Percentiles rank a stretch among this genome's conserved stretches.
phyloP scores from a whole-genome alignment of 257 asterid genomes.

The Nicotiana sylvestris region DNA sequence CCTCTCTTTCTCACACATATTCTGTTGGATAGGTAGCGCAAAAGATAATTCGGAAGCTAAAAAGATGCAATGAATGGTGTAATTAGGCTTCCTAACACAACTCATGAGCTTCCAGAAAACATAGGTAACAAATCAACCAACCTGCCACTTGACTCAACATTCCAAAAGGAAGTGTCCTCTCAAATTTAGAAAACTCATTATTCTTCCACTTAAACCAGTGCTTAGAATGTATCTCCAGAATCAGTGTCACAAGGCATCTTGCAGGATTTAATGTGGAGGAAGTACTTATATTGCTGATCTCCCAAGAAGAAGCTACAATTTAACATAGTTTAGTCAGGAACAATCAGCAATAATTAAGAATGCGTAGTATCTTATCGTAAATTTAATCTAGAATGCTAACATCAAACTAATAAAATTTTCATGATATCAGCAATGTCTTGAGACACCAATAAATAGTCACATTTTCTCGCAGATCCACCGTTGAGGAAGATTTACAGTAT shows the following conservation, averaged over 20 bases:
- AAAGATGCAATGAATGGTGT: background rate
- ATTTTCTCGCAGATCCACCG: background rate
- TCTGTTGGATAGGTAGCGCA: background rate
- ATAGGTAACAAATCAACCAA: constrained; percentile 25
- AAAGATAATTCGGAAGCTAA: background rate
- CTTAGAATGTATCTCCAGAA: constrained; percentile 71
- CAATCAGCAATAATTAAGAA: background rate
- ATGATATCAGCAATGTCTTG: background rate
- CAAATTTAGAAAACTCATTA: constrained; percentile 58
- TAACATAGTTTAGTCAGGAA: constrained; percentile 24
- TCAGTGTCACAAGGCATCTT: constrained; percentile 78
- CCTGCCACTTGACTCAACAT: constrained; percentile 57
- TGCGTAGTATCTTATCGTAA: background rate
- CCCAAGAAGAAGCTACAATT: constrained; percentile 91
- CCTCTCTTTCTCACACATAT: too few species aligned
- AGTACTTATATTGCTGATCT: constrained; percentile 61
- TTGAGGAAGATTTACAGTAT: background rate
- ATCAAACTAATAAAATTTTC: background rate
- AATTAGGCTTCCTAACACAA: background rate
- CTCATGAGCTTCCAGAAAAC: constrained; percentile 4
- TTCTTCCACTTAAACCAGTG: constrained; percentile 88
- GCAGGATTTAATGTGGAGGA: constrained; percentile 33
- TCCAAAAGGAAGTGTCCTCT: constrained; percentile 82
- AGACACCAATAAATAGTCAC: background rate
- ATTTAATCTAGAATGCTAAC: background rate